Percentiles rank a stretch among this genome's conserved stretches.
Evolutionary conservation across 2,329 filamentous ascomycete genomes (phyloP).

Genomic region (Triangularia verruculosa): DNA sequence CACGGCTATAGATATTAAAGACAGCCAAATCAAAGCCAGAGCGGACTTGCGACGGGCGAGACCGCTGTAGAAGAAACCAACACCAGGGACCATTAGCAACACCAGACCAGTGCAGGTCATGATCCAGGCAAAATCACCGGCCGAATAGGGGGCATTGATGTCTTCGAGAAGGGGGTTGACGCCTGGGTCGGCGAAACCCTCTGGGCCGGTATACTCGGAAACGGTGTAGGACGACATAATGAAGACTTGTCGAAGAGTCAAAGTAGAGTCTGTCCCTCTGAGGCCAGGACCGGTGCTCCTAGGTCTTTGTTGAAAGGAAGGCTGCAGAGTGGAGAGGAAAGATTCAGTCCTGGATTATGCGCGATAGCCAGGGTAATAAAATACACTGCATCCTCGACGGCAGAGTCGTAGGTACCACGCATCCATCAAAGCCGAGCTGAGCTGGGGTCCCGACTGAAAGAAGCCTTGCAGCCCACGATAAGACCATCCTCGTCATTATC

Average conservation of each 20-base stretch:
- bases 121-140: conserved; percentile 81
- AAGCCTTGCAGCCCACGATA: conserved; percentile 17
- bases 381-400: not conserved
- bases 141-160: conserved; percentile 81
- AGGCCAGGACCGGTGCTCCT: conserved; percentile 2
- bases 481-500: conserved; percentile 18
- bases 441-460: not conserved
- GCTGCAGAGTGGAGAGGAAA: not conserved
- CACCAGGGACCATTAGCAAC: conserved; percentile 88
- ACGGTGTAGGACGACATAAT: conserved; percentile 36
- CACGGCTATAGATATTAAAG: conserved; percentile 75
- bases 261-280: not conserved
- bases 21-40: conserved; percentile 79
- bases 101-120: conserved; percentile 74
- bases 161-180: conserved; percentile 61
- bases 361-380: conserved; percentile 4
- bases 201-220: conserved; percentile 50
- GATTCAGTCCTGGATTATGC: not conserved
- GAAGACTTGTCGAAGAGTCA: conserved; percentile 2
- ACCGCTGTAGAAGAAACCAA: conserved; percentile 93
- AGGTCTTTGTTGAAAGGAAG: not conserved
- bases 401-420: not conserved
- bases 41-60: conserved; percentile 87
- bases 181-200: conserved; percentile 44
- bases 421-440: not conserved